phyloP scores from a whole-genome alignment of 768 basidiomycete species.

The Gloeostereum incarnatum region DNA sequence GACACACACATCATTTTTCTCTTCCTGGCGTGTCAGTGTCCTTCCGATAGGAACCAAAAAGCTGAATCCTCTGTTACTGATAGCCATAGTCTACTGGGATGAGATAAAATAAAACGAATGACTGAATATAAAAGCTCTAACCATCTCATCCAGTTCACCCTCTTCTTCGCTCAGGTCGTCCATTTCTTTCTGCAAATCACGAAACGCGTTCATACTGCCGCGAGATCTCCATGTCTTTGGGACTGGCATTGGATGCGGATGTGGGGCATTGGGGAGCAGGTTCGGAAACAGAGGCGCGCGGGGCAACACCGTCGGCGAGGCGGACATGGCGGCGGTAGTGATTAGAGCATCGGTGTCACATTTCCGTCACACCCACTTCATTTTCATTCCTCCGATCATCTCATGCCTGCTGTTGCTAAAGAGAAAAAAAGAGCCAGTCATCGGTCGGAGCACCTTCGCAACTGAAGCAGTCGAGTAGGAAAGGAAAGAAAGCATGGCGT shows the following conservation, averaged over 20 bases:
- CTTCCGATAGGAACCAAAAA: constrained; percentile 71
- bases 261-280: constrained; percentile 57
- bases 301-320: constrained; percentile 65
- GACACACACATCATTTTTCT: constrained; percentile 68
- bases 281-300: constrained; percentile 52
- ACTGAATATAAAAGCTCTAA: constrained; percentile 18
- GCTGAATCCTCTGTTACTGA: constrained; percentile 57
- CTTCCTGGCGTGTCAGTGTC: constrained; percentile 65
- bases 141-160: constrained; percentile 69
- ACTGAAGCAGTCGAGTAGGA: constrained; percentile 64
- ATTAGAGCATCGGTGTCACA: no score
- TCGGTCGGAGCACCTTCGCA: constrained; percentile 49
- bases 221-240: constrained; percentile 38
- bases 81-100: constrained; percentile 45
- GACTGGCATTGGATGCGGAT: constrained; percentile 55
- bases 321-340: constrained; percentile 24
- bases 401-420: neutral
- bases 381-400: neutral
- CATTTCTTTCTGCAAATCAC: constrained; percentile 69
- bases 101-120: constrained; percentile 5
- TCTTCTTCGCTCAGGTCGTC: constrained; percentile 84
- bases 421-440: constrained; percentile 16
- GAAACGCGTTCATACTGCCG: constrained; percentile 48
- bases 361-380: neutral
- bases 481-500: constrained; percentile 90